Evolutionary conservation across 2,329 filamentous ascomycete species (phyloP).

Genomic region (Akanthomyces muscarius): DNA sequence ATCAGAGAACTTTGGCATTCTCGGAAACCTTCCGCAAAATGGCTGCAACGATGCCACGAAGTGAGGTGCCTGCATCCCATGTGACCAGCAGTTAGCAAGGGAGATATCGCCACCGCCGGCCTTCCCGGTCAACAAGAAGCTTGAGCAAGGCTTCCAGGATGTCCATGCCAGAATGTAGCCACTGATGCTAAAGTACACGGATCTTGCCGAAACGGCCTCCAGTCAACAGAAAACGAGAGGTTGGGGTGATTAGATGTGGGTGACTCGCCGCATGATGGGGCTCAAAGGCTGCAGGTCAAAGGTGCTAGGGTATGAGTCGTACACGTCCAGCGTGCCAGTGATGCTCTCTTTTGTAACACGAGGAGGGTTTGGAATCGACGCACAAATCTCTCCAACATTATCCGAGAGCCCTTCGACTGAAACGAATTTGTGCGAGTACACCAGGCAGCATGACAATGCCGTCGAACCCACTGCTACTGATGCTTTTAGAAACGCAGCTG

Average conservation of each 20-base stretch:
- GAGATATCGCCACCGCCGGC: background rate
- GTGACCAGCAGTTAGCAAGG: background rate
- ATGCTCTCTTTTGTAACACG: background rate
- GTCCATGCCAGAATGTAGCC: background rate
- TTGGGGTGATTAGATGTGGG: background rate
- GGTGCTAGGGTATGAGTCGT: conserved; percentile 2
- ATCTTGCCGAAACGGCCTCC: background rate
- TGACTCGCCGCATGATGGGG: background rate
- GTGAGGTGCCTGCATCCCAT: background rate
- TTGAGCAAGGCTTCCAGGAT: background rate
- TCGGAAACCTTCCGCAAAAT: background rate
- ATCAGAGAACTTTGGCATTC: background rate
- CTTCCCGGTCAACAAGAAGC: background rate
- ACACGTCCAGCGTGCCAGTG: background rate
- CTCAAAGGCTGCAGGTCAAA: background rate
- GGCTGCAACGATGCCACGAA: background rate
- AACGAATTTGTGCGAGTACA: background rate
- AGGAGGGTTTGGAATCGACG: too few relatives aligned
- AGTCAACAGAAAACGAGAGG: background rate
- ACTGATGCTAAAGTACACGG: background rate
- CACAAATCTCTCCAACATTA: too few relatives aligned
- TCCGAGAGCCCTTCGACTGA: background rate
- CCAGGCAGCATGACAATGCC: background rate
- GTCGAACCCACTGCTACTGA: background rate
- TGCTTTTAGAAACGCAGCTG: background rate